Evolutionary conservation across 148 eudicot genomes (phyloP), one percentile per base, ranked within the genome.

Genomic region (Camellia japonica): DNA sequence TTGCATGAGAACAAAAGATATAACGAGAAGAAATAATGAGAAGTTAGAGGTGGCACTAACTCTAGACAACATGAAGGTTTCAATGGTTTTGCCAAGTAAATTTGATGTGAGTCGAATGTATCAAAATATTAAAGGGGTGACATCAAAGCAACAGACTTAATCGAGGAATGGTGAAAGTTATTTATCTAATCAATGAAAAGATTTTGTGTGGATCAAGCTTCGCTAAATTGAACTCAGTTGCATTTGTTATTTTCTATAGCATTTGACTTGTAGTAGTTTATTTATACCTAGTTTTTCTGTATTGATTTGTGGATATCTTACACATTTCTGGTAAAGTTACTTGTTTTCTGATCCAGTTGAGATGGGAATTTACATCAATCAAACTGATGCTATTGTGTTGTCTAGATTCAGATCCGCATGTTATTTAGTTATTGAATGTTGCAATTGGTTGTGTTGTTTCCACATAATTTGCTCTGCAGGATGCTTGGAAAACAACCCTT

Each of bases 401-500:
- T 13, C n/a, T 47, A 70, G 19, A 46, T 70, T 70, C 5, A 19
- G 56, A 47, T 18, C 56, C 3, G 11, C 73, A 19, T 49, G 38
- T 47, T 14, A 47, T 46, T 6, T 64, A 20, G n/a, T 12, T 62
- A 47, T 46, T 15, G 44, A 76, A 62, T 7, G 38, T 67, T 67
- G 38, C 64, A 54, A 41, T 52, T 15, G 0, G 38, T 44, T 66
- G 11, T 5, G 44, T 52, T 68, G 63, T 19, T 11, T 67, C 47
- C 51, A 2, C 64, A 56, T 43, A n/a, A 73, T 64, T 65, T 63
- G 59, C 46, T 70, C 52, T 41, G 62, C 76, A 94, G 98, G 98
- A 94, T 85, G 90, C 90, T 20, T 91, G 92, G 98, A 92, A 89
- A 86, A 94, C 98, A 10, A 94, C 97, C 23, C 97, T 94, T 68